phyloP scores from a whole-genome alignment of 2,329 filamentous ascomycete species.

The Tolypocladium ophioglossoides region DNA sequence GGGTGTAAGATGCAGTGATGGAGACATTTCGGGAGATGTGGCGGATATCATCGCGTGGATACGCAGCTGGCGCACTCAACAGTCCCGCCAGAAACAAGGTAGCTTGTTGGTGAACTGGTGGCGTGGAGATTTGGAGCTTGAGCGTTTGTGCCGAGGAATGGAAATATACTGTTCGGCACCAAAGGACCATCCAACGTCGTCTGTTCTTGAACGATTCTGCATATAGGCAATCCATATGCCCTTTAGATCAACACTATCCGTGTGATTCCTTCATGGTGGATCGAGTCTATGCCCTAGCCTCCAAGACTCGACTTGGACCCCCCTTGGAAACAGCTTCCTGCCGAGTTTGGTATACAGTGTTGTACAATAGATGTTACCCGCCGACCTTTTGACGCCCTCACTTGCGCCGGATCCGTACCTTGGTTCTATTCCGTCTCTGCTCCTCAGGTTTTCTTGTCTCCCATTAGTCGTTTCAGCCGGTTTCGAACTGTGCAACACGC shows the following conservation, averaged over 20 bases:
- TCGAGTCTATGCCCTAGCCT: neutral
- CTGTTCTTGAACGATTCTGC: constrained; percentile 16
- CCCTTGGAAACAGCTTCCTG: neutral
- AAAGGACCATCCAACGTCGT: neutral
- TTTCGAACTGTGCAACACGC: neutral
- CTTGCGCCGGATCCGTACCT: neutral
- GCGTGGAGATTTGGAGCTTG: constrained; percentile 4
- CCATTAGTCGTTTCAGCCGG: neutral
- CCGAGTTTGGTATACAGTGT: neutral
- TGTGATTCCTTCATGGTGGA: neutral
- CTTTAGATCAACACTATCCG: constrained; percentile 2
- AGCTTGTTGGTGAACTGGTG: neutral
- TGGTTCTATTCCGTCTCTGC: neutral
- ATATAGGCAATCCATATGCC: constrained; percentile 16
- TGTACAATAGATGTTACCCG: neutral
- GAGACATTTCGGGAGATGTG: neutral
- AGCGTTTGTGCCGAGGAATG: constrained; percentile 3
- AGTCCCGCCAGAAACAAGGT: neutral
- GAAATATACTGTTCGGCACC: neutral
- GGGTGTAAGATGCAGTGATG: constrained; percentile 3
- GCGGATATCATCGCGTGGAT: neutral
- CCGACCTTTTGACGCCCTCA: neutral
- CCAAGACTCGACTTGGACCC: neutral
- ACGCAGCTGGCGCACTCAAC: neutral
- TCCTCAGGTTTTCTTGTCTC: neutral